phyloP scores from a whole-genome alignment of 2,329 filamentous ascomycete species.

The Fusarium clavum region DNA sequence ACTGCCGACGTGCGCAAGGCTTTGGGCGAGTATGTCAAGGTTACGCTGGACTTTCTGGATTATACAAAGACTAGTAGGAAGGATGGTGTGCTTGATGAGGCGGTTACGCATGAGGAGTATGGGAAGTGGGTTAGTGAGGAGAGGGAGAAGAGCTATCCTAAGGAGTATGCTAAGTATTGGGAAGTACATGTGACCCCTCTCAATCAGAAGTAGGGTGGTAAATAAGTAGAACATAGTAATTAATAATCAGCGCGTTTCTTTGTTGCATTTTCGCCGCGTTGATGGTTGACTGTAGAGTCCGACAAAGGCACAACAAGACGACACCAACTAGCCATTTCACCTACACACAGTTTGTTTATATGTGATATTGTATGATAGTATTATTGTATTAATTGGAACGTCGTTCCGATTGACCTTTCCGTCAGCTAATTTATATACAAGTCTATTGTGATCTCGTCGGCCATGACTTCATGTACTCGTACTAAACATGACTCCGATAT shows the following conservation, averaged over 20 bases:
- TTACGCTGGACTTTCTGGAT: constrained; percentile 67
- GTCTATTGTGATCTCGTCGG: not conserved
- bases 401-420: not conserved
- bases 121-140: constrained; percentile 55
- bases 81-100: constrained; percentile 62
- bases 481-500: constrained; percentile 4
- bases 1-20: constrained; percentile 67
- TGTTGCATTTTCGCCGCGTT: not conserved
- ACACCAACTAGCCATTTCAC: not conserved
- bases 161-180: constrained; percentile 54
- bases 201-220: constrained; percentile 4
- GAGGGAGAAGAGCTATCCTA: constrained; percentile 48
- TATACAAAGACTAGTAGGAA: constrained; percentile 58
- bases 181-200: constrained; percentile 56
- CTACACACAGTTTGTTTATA: not conserved
- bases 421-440: constrained; percentile 27
- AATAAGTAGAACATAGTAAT: constrained; percentile 4
- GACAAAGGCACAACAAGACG: not conserved
- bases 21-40: constrained; percentile 69
- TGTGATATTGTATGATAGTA: not conserved
- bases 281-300: not conserved
- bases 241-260: not conserved
- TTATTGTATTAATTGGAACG: not conserved
- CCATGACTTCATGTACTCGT: not conserved
- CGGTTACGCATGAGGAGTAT: constrained; percentile 57